Percentiles rank a stretch among this genome's conserved stretches.
phyloP scores from a whole-genome alignment of 495 filamentous ascomycete species.

The Pyrenopolyporus hunteri region DNA sequence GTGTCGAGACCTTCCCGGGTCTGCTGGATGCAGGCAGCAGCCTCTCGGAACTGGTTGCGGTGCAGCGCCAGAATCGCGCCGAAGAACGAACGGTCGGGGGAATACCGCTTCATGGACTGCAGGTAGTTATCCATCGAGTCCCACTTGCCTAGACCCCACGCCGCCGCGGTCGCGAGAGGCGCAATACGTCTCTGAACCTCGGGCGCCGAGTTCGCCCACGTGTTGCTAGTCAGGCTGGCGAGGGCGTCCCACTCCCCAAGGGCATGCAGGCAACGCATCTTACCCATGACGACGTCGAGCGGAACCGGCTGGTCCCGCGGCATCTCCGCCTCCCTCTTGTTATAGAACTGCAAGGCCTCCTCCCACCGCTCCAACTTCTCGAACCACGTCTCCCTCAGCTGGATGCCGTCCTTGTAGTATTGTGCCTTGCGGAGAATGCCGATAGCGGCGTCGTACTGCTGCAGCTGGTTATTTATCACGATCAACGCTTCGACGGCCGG shows the following conservation, averaged over 20 bases:
- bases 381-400: slow-evolving; percentile 94
- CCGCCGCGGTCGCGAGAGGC: slow-evolving; percentile 89
- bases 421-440: slow-evolving; percentile 95
- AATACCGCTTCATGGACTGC: slow-evolving; percentile 87
- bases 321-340: slow-evolving; percentile 73
- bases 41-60: slow-evolving; percentile 91
- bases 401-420: slow-evolving; percentile 89
- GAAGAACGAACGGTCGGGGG: slow-evolving; percentile 95
- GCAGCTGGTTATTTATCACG: slow-evolving; percentile 97
- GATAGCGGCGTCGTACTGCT: slow-evolving; percentile 96
- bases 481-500: slow-evolving; percentile 95
- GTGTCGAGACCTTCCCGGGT: slow-evolving; percentile 93
- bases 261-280: slow-evolving; percentile 98
- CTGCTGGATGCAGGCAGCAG: slow-evolving; percentile 81
- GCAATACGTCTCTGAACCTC: slow-evolving; percentile 89
- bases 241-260: slow-evolving; percentile 96
- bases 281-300: slow-evolving; percentile 96
- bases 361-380: slow-evolving; percentile 99
- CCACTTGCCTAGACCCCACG: slow-evolving; percentile 98
- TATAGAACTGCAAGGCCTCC: slow-evolving; percentile 91
- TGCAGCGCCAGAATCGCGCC: slow-evolving; percentile 93
- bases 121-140: slow-evolving; percentile 97
- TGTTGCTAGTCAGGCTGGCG: slow-evolving; percentile 84
- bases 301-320: slow-evolving; percentile 65
- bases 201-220: slow-evolving; percentile 83